phyloP scores from a whole-genome alignment of 768 basidiomycete genomes.

The Hortiboletus campestris region DNA sequence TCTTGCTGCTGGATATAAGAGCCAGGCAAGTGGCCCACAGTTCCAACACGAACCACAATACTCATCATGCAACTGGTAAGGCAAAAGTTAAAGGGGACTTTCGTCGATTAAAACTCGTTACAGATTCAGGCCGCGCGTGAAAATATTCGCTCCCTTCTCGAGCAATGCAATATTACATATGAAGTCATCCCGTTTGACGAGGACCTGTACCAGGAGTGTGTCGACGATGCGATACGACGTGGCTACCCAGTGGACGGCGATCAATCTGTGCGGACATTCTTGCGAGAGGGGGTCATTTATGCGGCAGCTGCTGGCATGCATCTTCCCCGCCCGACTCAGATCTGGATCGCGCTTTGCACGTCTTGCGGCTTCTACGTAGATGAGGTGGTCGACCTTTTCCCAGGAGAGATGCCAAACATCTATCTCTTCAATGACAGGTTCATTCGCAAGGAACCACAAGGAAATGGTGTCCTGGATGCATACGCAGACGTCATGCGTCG shows the following conservation, averaged over 20 bases:
- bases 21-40: neutral
- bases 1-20: slow-evolving; percentile 2
- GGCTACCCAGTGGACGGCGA: slow-evolving; percentile 28
- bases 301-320: slow-evolving; percentile 29
- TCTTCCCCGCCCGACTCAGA: slow-evolving; percentile 20
- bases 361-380: slow-evolving; percentile 39
- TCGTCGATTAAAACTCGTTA: neutral
- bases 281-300: slow-evolving; percentile 32
- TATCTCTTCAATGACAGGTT: slow-evolving; percentile 37
- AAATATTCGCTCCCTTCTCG: slow-evolving; percentile 15
- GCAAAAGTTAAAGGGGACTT: neutral
- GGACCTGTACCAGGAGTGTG: slow-evolving; percentile 20
- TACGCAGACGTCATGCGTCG: slow-evolving; percentile 34
- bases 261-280: slow-evolving; percentile 26
- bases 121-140: slow-evolving; percentile 11
- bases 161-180: slow-evolving; percentile 15
- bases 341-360: slow-evolving; percentile 40
- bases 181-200: slow-evolving; percentile 12
- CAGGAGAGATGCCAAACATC: slow-evolving; percentile 20
- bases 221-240: slow-evolving; percentile 17
- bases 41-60: neutral
- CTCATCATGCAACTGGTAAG: slow-evolving; percentile 15
- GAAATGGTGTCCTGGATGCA: slow-evolving; percentile 30
- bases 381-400: slow-evolving; percentile 32
- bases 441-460: slow-evolving; percentile 27